Evolutionary conservation across 106 monocot species (phyloP).

Genomic region (Apostasia ramifera): DNA sequence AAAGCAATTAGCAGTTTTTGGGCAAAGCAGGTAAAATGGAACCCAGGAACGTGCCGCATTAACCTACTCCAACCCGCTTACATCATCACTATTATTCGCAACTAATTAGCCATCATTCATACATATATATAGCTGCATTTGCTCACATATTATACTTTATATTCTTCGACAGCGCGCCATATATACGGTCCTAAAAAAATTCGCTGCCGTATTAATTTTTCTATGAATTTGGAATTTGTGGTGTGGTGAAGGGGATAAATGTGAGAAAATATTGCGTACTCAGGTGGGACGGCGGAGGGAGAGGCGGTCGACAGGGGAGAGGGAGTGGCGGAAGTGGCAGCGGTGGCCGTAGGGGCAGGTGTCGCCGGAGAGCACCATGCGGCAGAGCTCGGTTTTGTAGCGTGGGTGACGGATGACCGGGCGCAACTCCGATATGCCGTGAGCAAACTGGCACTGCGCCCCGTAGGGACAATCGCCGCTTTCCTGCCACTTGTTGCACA

Average conservation of each 20-base stretch:
- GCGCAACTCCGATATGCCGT: constrained; percentile 78
- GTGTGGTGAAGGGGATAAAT: background rate
- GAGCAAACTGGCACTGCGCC: constrained; percentile 90
- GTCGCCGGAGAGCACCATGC: constrained; percentile 68
- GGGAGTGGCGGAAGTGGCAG: constrained; percentile 83
- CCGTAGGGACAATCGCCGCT: constrained; percentile 72
- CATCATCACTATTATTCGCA: background rate
- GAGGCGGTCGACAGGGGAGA: constrained; percentile 20
- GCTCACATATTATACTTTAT: too few species aligned
- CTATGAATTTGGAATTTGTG: background rate
- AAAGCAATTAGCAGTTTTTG: background rate
- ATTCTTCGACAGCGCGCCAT: too few species aligned
- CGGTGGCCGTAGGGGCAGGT: constrained; percentile 77
- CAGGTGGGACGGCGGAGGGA: background rate
- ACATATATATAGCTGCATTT: too few species aligned
- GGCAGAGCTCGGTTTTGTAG: constrained; percentile 92
- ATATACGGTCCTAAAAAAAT: too few species aligned
- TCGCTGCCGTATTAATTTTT: background rate
- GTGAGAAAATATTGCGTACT: background rate
- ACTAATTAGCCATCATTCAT: background rate
- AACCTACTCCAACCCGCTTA: background rate
- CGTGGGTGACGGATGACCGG: constrained; percentile 84
- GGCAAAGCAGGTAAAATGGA: background rate
- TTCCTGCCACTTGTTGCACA: constrained; percentile 97
- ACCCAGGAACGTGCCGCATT: background rate